Evolutionary conservation across 768 basidiomycete species (phyloP).

Genomic region (Russula dissimulans): DNA sequence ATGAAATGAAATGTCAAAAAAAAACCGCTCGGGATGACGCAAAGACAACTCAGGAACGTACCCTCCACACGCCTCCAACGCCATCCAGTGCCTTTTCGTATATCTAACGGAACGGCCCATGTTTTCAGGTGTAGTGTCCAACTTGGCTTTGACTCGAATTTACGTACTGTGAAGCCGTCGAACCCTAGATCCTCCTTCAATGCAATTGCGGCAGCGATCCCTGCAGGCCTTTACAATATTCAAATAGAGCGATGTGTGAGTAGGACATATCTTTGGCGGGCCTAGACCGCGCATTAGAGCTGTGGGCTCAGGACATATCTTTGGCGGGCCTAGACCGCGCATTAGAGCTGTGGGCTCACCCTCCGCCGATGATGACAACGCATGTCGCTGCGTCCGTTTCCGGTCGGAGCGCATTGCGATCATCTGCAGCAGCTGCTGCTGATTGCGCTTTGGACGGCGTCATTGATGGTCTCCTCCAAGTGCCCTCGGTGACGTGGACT

Average conservation of each 20-base stretch:
- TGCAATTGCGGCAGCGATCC: conserved; percentile 26
- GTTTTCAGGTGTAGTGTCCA: too few species aligned
- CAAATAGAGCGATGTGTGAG: neutral
- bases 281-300: neutral
- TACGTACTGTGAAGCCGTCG: conserved; percentile 26
- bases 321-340: too few species aligned
- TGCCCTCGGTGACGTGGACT: too few species aligned
- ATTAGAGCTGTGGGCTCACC: conserved; percentile 14
- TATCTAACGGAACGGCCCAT: conserved; percentile 21
- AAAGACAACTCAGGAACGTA: conserved; percentile 1
- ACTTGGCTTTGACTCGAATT: too few species aligned
- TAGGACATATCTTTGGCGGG: too few species aligned
- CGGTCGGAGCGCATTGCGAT: neutral
- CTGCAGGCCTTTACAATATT: conserved; percentile 20
- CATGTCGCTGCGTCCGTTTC: conserved; percentile 7
- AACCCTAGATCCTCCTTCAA: conserved; percentile 26
- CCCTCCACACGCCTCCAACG: conserved; percentile 26
- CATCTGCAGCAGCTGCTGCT: too few species aligned
- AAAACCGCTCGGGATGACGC: too few species aligned
- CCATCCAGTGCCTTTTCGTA: conserved; percentile 25
- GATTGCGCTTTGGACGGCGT: neutral
- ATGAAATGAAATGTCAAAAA: neutral
- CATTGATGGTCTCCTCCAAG: neutral
- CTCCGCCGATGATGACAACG: conserved; percentile 24
- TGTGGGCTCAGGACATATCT: neutral